Percentiles rank a stretch among this genome's conserved stretches.
Evolutionary conservation across 495 filamentous ascomycete species (phyloP).

Genomic region (Xylaria nigripes): DNA sequence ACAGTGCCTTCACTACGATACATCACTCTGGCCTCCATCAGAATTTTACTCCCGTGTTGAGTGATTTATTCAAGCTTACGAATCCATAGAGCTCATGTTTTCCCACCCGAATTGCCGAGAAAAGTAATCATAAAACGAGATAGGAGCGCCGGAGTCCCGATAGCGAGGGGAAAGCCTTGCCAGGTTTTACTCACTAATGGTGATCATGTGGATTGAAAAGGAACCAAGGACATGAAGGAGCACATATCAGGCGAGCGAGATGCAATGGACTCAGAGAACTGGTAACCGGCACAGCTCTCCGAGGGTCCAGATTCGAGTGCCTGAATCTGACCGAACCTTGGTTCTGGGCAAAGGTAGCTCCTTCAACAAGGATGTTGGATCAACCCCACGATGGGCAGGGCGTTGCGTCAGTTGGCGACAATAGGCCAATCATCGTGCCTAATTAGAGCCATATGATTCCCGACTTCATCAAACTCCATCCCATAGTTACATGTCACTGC

Average conservation of each 20-base stretch:
- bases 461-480: not conserved
- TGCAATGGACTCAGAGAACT: not conserved
- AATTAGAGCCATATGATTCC: conserved; percentile 2
- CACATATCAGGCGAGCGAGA: not conserved
- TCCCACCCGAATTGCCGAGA: not conserved
- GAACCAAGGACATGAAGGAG: not conserved
- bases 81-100: not conserved
- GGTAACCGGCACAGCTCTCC: conserved; percentile 1
- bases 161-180: conserved; percentile 1
- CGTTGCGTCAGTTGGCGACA: not conserved
- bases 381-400: not conserved
- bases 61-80: not conserved
- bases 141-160: not conserved
- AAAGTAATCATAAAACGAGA: conserved; percentile 6
- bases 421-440: not conserved
- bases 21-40: too few relatives aligned
- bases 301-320: not conserved
- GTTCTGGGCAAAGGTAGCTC: not conserved
- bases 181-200: not conserved
- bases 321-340: not conserved
- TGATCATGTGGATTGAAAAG: conserved; percentile 1
- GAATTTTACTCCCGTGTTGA: too few relatives aligned
- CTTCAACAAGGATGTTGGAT: not conserved
- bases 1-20: too few relatives aligned
- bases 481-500: not conserved